Evolutionary conservation across 2,329 filamentous ascomycete genomes (phyloP).

Genomic region (Lasiodiplodia sp.): DNA sequence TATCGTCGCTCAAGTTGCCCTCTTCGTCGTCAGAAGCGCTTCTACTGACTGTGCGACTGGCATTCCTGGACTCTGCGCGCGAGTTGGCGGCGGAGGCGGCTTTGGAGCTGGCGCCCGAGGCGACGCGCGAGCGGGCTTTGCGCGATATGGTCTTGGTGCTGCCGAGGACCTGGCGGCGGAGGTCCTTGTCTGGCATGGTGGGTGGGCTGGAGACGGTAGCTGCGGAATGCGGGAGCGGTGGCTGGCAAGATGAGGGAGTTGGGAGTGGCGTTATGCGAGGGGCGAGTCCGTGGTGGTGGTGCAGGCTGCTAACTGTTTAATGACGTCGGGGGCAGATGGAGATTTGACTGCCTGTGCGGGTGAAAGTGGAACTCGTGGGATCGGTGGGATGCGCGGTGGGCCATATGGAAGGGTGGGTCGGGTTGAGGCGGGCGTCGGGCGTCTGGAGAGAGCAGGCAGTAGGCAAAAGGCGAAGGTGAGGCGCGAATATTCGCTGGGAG

Average conservation of each 20-base stretch:
- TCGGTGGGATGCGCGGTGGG: conserved; percentile 10
- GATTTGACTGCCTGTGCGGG: conserved; percentile 5
- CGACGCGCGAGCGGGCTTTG: conserved; percentile 67
- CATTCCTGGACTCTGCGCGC: conserved; percentile 61
- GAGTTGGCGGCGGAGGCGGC: conserved; percentile 65
- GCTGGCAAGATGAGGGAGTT: neutral
- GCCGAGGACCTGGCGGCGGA: conserved; percentile 72
- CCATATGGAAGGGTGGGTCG: conserved; percentile 23
- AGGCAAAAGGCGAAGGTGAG: conserved; percentile 8
- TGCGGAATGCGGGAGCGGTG: neutral
- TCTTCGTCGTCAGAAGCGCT: conserved; percentile 71
- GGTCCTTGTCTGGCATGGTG: conserved; percentile 63
- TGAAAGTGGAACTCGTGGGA: conserved; percentile 11
- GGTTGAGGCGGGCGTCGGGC: conserved; percentile 8
- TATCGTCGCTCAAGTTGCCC: conserved; percentile 65
- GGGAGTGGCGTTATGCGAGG: neutral
- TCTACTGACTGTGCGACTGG: conserved; percentile 61
- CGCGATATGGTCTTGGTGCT: conserved; percentile 75
- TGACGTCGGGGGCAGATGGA: conserved; percentile 27
- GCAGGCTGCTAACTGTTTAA: conserved; percentile 7
- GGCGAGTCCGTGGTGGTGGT: neutral
- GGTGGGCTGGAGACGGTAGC: conserved; percentile 1
- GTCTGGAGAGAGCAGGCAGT: neutral
- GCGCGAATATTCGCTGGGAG: conserved; percentile 11
- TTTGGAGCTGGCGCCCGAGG: conserved; percentile 65